phyloP scores from a whole-genome alignment of 441 rosid species.

The Iberis amara region DNA sequence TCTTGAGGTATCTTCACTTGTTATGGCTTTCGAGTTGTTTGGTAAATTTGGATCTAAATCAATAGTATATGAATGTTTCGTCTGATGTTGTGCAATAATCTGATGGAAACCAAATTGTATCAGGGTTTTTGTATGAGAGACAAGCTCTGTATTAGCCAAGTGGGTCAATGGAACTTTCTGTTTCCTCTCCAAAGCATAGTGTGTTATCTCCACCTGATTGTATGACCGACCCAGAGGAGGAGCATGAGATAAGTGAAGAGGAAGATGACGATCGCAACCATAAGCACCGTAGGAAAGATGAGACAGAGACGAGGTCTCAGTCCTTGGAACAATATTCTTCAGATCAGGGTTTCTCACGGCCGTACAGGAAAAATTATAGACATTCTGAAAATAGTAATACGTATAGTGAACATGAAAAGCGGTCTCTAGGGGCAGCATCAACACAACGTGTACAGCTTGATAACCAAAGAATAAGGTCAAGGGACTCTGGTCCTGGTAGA shows the following conservation, averaged over 20 bases:
- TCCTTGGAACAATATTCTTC: constrained; percentile 62
- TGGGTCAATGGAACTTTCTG: constrained; percentile 67
- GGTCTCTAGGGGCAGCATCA: constrained; percentile 29
- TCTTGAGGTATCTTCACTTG: too few relatives aligned
- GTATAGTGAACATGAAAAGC: constrained; percentile 58
- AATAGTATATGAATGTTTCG: not conserved
- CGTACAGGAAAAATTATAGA: constrained; percentile 63
- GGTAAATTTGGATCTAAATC: constrained; percentile 1
- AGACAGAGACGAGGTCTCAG: constrained; percentile 52
- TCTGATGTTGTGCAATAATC: constrained; percentile 9
- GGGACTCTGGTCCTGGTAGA: constrained; percentile 62
- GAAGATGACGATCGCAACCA: constrained; percentile 99
- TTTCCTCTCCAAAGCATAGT: constrained; percentile 54
- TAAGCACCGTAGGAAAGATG: constrained; percentile 91
- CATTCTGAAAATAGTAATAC: constrained; percentile 61
- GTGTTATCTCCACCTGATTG: constrained; percentile 65
- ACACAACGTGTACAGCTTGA: constrained; percentile 46
- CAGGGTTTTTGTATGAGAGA: constrained; percentile 35
- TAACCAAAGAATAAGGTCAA: constrained; percentile 54
- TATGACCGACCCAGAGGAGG: constrained; percentile 64
- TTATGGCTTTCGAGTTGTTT: not conserved
- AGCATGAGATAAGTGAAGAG: constrained; percentile 91
- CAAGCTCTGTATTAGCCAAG: constrained; percentile 16
- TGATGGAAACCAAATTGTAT: constrained; percentile 23
- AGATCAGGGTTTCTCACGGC: constrained; percentile 51